phyloP scores from a whole-genome alignment of 2,329 filamentous ascomycete species.

The Diaporthe nobilis region DNA sequence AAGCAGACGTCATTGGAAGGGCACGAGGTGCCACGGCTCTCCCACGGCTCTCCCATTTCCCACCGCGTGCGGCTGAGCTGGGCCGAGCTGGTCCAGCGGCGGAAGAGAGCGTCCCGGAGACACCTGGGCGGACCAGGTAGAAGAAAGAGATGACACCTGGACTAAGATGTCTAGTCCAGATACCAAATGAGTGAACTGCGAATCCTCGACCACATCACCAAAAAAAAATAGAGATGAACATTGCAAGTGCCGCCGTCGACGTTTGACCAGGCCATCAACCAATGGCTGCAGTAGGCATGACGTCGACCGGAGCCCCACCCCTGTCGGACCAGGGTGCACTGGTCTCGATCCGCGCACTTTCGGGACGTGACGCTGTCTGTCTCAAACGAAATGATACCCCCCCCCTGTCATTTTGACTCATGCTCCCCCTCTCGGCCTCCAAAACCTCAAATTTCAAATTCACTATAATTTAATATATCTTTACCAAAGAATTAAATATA shows the following conservation, averaged over 20 bases:
- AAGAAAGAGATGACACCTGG: constrained; percentile 16
- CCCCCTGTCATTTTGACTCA: too few species aligned
- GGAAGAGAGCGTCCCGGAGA: background rate
- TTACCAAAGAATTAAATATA: too few species aligned
- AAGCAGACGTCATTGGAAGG: constrained; percentile 11
- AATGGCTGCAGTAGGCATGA: background rate
- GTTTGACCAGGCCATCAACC: background rate
- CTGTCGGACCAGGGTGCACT: background rate
- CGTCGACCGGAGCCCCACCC: constrained; percentile 10
- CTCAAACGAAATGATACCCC: too few species aligned
- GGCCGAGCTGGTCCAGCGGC: background rate
- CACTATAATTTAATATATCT: too few species aligned
- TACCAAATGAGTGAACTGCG: background rate
- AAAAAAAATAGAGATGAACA: background rate
- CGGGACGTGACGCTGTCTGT: background rate
- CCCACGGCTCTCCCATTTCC: background rate
- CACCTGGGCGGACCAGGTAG: background rate
- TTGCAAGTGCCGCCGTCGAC: background rate
- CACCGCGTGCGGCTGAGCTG: background rate
- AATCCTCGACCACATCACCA: background rate
- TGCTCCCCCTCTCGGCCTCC: too few species aligned
- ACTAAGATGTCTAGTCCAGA: background rate
- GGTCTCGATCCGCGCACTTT: background rate
- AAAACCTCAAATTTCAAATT: too few species aligned
- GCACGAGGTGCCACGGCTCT: constrained; percentile 12